These are phyloP conservation scores for Exophiala phaeomuriformis DNA, from an alignment of 2,329 filamentous ascomycete genomes.

Conservation along the genomic window DNA sequence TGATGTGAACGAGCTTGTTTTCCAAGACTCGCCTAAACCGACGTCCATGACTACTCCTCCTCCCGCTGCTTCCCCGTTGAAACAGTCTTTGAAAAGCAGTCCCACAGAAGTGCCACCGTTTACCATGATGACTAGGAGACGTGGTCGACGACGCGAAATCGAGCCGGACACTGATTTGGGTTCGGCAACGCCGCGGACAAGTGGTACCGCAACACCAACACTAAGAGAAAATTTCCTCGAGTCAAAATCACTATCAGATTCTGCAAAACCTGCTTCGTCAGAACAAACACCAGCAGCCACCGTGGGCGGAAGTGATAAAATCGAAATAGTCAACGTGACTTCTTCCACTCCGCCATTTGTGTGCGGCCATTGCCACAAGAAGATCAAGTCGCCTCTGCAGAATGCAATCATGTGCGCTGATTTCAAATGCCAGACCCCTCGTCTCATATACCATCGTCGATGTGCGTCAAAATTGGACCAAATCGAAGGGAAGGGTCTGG, in stretches of 20 bases:
- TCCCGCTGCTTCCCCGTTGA: neutral
- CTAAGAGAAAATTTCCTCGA: neutral
- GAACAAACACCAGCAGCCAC: neutral
- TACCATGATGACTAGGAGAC: neutral
- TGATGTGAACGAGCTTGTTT: slow-evolving; percentile 20
- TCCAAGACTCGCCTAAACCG: neutral
- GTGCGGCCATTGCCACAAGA: slow-evolving; percentile 16
- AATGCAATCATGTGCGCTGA: slow-evolving; percentile 13
- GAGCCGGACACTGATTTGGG: neutral
- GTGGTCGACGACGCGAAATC: neutral
- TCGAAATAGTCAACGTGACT: too few species aligned
- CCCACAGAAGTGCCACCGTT: neutral
- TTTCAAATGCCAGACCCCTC: slow-evolving; percentile 10
- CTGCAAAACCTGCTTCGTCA: neutral
- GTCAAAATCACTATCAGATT: neutral
- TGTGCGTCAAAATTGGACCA: slow-evolving; percentile 4
- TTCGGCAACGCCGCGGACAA: neutral
- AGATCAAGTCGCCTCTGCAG: slow-evolving; percentile 4
- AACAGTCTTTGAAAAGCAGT: neutral
- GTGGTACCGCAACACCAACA: neutral
- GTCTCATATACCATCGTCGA: slow-evolving; percentile 16
- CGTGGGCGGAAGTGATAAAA: too few species aligned
- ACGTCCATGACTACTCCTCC: too few species aligned
- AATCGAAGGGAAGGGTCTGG: neutral
- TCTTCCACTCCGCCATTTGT: neutral